Evolutionary conservation across 805 yeast species (phyloP).

Genomic region (Maudiozyma barnettii): DNA sequence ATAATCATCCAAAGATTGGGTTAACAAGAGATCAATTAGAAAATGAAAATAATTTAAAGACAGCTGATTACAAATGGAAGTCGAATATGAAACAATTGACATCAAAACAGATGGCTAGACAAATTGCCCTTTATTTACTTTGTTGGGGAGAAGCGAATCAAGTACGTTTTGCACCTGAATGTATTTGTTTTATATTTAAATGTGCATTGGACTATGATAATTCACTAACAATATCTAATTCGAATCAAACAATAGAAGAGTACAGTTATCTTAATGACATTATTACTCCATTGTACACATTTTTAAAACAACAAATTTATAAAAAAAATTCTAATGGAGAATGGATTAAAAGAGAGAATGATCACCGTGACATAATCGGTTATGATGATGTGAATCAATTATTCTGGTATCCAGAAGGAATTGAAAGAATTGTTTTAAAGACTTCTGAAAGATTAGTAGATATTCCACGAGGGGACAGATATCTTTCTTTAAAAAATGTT

Average conservation of each 20-base stretch:
- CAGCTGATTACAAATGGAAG: slow-evolving; percentile 81
- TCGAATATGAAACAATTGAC: slow-evolving; percentile 45
- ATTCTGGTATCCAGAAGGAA: slow-evolving; percentile 72
- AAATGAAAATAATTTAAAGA: slow-evolving; percentile 55
- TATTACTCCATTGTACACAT: slow-evolving; percentile 66
- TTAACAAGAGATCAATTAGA: slow-evolving; percentile 56
- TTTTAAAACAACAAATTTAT: slow-evolving; percentile 59
- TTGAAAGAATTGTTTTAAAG: slow-evolving; percentile 43
- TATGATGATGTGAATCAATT: slow-evolving; percentile 86
- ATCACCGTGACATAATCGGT: slow-evolving; percentile 66
- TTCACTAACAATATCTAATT: slow-evolving; percentile 29
- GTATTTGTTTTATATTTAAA: slow-evolving; percentile 74
- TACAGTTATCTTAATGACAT: slow-evolving; percentile 51
- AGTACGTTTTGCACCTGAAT: slow-evolving; percentile 80
- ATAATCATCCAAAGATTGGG: slow-evolving; percentile 43
- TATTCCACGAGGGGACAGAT: slow-evolving; percentile 47
- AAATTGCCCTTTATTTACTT: slow-evolving; percentile 57
- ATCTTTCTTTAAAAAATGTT: slow-evolving; percentile 41
- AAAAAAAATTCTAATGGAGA: slow-evolving; percentile 38
- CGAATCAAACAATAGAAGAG: slow-evolving; percentile 29
- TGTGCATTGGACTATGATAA: slow-evolving; percentile 68
- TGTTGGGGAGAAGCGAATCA: slow-evolving; percentile 92
- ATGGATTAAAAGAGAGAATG: slow-evolving; percentile 55
- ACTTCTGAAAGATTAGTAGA: slow-evolving; percentile 44
- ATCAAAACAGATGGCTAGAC: slow-evolving; percentile 53